phyloP scores from a whole-genome alignment of 345 rosid species.

The Bruguiera parviflora region DNA sequence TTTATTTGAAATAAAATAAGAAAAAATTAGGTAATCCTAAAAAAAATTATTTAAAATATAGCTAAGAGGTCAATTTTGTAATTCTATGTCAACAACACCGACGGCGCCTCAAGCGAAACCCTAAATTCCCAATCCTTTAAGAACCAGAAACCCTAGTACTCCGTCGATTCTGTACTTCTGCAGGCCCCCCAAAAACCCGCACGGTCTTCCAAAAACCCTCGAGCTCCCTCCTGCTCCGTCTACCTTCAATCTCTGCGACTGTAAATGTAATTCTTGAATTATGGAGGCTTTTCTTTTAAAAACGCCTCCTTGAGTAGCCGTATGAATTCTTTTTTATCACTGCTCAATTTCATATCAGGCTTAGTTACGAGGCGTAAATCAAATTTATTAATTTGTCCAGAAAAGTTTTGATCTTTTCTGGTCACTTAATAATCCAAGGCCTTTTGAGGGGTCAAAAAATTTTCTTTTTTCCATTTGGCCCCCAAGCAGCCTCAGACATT shows the following conservation, averaged over 20 bases:
- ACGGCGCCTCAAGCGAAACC: not conserved
- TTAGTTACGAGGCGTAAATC: slow-evolving; percentile 36
- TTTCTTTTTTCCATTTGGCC: not conserved
- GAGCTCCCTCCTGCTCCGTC: too few species aligned
- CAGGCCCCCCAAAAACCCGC: too few species aligned
- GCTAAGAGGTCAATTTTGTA: slow-evolving; percentile 2
- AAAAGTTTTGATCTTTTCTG: not conserved
- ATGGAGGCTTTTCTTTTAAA: too few species aligned
- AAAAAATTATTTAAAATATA: too few species aligned
- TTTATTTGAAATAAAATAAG: too few species aligned
- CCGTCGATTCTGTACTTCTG: too few species aligned
- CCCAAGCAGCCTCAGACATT: slow-evolving; percentile 30
- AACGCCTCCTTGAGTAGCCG: slow-evolving; percentile 29
- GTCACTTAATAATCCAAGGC: not conserved
- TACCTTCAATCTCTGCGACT: not conserved
- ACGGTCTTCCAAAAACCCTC: too few species aligned
- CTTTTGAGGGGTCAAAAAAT: slow-evolving; percentile 15
- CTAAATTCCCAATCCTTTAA: not conserved
- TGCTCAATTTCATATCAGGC: slow-evolving; percentile 23
- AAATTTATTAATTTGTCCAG: not conserved
- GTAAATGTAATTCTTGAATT: slow-evolving; percentile 20
- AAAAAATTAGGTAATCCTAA: too few species aligned
- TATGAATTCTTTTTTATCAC: not conserved
- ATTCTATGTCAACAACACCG: not conserved
- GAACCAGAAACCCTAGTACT: not conserved